A percentile compares a stretch with the other conserved stretches of the same genome.
Evolutionary conservation across 163 green algal genomes (phyloP).

Genomic region (Chlorella variabilis): DNA sequence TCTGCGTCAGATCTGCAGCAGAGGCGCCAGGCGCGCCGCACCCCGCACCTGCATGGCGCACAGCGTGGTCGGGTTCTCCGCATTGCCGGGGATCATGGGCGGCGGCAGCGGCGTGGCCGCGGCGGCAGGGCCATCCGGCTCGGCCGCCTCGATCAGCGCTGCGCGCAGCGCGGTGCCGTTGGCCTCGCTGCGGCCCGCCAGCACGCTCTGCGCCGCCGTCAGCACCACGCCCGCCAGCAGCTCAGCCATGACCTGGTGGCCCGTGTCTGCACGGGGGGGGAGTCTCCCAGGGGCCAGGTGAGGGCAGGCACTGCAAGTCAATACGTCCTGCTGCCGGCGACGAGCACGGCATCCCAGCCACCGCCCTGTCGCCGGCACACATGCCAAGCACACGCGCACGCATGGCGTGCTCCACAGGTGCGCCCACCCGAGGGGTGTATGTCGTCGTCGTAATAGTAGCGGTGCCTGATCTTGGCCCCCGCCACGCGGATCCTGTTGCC

Average conservation of each 20-base stretch:
- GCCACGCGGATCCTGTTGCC: background rate
- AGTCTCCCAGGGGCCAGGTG: too few species aligned
- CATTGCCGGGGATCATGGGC: conserved; percentile 18
- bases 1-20: too few species aligned
- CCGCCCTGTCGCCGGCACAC: too few species aligned
- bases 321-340: too few species aligned
- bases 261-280: background rate
- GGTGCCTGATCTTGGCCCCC: background rate
- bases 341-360: too few species aligned
- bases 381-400: background rate
- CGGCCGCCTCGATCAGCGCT: too few species aligned
- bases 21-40: background rate
- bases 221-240: conserved; percentile 13
- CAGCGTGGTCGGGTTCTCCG: conserved; percentile 4
- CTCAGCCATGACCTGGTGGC: conserved; percentile 21
- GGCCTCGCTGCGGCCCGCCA: background rate
- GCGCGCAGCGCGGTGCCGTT: too few species aligned
- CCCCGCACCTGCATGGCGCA: conserved; percentile 21
- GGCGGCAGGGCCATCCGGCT: too few species aligned
- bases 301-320: background rate
- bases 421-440: conserved; percentile 14
- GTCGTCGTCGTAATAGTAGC: conserved; percentile 1
- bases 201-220: background rate
- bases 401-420: background rate
- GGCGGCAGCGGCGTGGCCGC: conserved; percentile 13